Evolutionary conservation across 2,329 filamentous ascomycete genomes (phyloP), one percentile per base, ranked within the genome.

Genomic region (Colletotrichum sp.): DNA sequence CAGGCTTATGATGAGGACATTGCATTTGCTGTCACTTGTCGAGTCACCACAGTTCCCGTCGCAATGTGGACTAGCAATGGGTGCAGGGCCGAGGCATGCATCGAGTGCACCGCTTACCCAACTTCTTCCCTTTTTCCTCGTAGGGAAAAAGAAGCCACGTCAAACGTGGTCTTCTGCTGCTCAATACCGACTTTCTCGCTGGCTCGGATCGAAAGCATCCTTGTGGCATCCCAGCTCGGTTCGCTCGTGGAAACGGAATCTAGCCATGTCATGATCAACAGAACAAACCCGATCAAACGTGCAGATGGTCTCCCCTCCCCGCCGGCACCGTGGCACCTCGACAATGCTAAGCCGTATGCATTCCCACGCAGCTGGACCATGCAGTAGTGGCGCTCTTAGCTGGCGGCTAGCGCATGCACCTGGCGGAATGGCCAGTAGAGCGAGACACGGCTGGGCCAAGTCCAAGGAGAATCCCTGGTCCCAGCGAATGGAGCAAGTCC

Each of bases 11-110:
- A 27, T 57, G 63, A 63, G 34, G 62, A 29, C 19, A 52, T 36
- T 22, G 52, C 29, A 62, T 19, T 44, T 49, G 32, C 44, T 49
- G 34, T 55, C 39, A 71, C 52, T 62, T 63, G 30, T 72, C 22
- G 69, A 49, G 55, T 72, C 32, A 71, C 36, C 25, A 34, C 9
- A 69, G 15, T 57, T 25, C 22, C 59, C 32, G 29, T 63, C 61
- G 29, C n/a, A 36, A 61, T 64, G 59, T 36, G 39, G 44, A 34
- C 55, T 67, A 63, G 30, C 39, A 29, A 44, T 39, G 44, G 36
- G 62, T 67, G 62, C 62, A 75, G 62, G 72, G 61, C 72, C 72
- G 72, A 75, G 62, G 69, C 72, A 49, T 75, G 69, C 72, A 72
- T 72, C 36, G n/a, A 30, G 44, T 72, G 62, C 61, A 62, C 59